A percentile compares a stretch with the other conserved stretches of the same genome.
Evolutionary conservation across 2,329 filamentous ascomycete genomes (phyloP).

Genomic region (Arthroderma sp.): DNA sequence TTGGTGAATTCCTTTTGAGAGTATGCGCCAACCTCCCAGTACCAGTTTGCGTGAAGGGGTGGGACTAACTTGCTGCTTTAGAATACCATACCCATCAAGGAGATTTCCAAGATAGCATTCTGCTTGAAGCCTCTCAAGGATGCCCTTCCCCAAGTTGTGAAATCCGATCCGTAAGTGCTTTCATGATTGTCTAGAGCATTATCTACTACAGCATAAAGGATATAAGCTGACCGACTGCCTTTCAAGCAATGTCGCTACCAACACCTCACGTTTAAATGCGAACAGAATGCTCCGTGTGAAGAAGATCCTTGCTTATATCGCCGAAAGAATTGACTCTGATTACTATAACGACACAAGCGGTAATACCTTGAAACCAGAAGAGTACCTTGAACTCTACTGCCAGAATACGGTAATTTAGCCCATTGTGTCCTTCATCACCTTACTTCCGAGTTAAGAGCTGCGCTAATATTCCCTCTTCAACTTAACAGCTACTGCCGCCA

Average conservation of each 20-base stretch:
- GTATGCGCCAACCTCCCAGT: conserved; percentile 29
- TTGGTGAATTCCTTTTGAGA: conserved; percentile 70
- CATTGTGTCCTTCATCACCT: not conserved
- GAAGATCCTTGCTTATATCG: conserved; percentile 86
- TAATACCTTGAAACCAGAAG: conserved; percentile 60
- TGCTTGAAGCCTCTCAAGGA: conserved; percentile 71
- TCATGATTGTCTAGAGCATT: not conserved
- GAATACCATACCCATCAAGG: conserved; percentile 72
- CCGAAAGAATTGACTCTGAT: conserved; percentile 71
- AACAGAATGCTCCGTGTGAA: conserved; percentile 93
- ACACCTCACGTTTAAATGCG: conserved; percentile 83
- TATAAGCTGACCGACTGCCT: not conserved
- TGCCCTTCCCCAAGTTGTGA: conserved; percentile 58
- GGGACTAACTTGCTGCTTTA: conserved; percentile 19
- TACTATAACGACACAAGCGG: conserved; percentile 43
- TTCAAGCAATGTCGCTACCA: conserved; percentile 18
- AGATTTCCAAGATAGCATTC: conserved; percentile 94
- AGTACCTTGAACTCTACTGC: conserved; percentile 91
- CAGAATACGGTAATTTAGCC: conserved; percentile 66
- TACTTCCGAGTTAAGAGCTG: no score
- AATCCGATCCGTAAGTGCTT: conserved; percentile 49
- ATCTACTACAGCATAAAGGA: not conserved
- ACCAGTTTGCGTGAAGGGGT: not conserved
- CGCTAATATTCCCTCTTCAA: conserved; percentile 2
- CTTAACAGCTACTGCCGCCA: conserved; percentile 42